A percentile compares a stretch with the other conserved stretches of the same genome.
Conservation (phyloP, 768 basidiomycete species). For the Tubosaeta sp. region DNA sequence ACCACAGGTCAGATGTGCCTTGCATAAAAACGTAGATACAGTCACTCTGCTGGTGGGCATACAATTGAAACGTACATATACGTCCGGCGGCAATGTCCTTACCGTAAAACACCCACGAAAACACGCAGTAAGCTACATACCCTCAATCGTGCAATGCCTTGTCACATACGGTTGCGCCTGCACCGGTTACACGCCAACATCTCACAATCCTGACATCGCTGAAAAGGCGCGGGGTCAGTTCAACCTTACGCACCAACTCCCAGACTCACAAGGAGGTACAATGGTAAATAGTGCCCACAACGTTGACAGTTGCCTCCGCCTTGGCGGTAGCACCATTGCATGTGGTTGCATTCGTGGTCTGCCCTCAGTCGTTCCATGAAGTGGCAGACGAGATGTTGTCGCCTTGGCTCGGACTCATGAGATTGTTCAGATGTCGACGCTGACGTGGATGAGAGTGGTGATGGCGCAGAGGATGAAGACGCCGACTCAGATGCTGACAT, state of each 20-base stretch:
- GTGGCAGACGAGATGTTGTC: slow-evolving; percentile 24
- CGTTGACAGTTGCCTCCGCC: slow-evolving; percentile 46
- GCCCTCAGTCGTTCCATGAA: slow-evolving; percentile 39
- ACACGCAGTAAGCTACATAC: too few species aligned
- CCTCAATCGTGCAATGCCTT: neutral
- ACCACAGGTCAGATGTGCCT: too few species aligned
- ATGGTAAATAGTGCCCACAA: slow-evolving; percentile 38
- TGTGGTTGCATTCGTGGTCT: slow-evolving; percentile 51
- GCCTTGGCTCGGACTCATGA: neutral
- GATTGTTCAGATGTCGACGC: slow-evolving; percentile 1
- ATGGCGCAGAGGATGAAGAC: neutral
- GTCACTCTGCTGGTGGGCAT: too few species aligned
- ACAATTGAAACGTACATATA: too few species aligned
- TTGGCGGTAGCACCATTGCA: slow-evolving; percentile 40
- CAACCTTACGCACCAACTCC: neutral
- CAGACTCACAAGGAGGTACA: slow-evolving; percentile 47
- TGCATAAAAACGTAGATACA: too few species aligned
- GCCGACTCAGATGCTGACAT: neutral
- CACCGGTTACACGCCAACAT: slow-evolving; percentile 36
- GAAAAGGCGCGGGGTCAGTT: neutral
- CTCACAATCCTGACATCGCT: slow-evolving; percentile 34
- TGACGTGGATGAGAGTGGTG: neutral
- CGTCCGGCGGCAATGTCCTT: too few species aligned
- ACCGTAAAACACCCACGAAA: too few species aligned
- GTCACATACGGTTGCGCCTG: slow-evolving; percentile 32